Evolutionary conservation across 202 grass and related monocot species (phyloP), one percentile per base, ranked within the genome.

Genomic region (Schoenoplectus triqueter): DNA sequence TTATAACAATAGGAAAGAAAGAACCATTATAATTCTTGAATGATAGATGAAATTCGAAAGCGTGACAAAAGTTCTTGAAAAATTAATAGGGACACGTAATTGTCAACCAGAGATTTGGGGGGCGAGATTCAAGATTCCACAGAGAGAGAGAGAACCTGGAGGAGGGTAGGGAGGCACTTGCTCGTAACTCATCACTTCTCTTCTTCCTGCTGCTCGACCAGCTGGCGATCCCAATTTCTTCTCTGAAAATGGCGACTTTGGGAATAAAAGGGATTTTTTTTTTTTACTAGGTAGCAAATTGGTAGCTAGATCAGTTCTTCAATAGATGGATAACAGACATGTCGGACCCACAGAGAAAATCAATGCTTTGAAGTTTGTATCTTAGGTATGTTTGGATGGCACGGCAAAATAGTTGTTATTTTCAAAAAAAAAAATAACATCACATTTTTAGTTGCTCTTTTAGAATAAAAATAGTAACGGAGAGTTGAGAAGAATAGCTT

Each of bases 181-280:
- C 18, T 90, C 81, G 89, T 97, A 94, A 68, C 95, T 97, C 92
- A 97, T 97, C 51, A 7, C 59, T 15, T 59, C 62, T 40, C 41
- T 41, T 60, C 56, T 41, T 10, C 78, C 47, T 1, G 47, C 8
- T 51, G 46, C 13, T 69, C 74, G 44, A 56, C 3, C 6, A 52
- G 2, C 47, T 84, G 18, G 78, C 6, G 57, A 63, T 18, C 48
- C 6, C 66, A 84, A 87, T 87, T 65, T 3, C 31, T 31, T 31
- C 31, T 31, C 60, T 84, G 45, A 42, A 61, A 81, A 80, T 64
- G 78, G 57, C 6, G 47, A 51, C 3, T 13, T 46, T 19, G 69
- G 15, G 48, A 72, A 48, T 13, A 48, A 46, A 19, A 48, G 45
- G n/a, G 46, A 22, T 51, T 22, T 74, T 52, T 74, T 22, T 74